These are phyloP conservation scores for Fraxinus excelsior DNA, from an alignment of 257 asterid species.

Conservation along the genomic window DNA sequence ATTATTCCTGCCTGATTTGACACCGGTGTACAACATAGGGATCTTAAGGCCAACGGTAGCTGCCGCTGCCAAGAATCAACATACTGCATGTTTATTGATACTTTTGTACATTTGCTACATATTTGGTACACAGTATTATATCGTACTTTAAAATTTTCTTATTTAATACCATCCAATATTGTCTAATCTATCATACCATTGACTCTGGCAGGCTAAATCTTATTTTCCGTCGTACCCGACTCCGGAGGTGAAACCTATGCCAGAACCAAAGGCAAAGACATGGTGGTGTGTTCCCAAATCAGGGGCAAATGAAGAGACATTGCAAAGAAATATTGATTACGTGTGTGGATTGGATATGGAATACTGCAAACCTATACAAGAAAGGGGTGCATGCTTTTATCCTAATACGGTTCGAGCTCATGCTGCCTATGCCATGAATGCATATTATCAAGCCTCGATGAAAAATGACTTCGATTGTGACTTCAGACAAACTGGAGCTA, in stretches of 20 bases:
- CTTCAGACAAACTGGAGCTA: slow-evolving; percentile 36
- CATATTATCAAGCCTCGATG: slow-evolving; percentile 33
- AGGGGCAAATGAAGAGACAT: slow-evolving; percentile 33
- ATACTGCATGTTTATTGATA: slow-evolving; percentile 26
- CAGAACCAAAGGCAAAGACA: slow-evolving; percentile 23
- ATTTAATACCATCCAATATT: neutral
- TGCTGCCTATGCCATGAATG: slow-evolving; percentile 54
- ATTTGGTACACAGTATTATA: slow-evolving; percentile 20
- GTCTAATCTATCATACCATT: neutral
- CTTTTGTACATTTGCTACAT: slow-evolving; percentile 32
- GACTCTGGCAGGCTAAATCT: slow-evolving; percentile 43
- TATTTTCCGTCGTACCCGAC: slow-evolving; percentile 27
- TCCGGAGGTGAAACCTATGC: slow-evolving; percentile 24
- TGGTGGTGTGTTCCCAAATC: slow-evolving; percentile 55
- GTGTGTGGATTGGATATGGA: slow-evolving; percentile 45
- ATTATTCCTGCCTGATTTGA: slow-evolving; percentile 39
- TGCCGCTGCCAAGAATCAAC: slow-evolving; percentile 25
- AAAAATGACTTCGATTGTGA: slow-evolving; percentile 43
- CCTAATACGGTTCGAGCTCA: slow-evolving; percentile 48
- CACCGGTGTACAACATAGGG: slow-evolving; percentile 60
- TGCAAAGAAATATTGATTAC: slow-evolving; percentile 45
- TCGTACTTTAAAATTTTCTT: neutral
- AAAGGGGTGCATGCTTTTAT: slow-evolving; percentile 38
- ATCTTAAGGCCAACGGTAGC: slow-evolving; percentile 45
- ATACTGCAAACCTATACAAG: slow-evolving; percentile 40